Evolutionary conservation across 805 yeast genomes (phyloP).

Genomic region (Clavispora santaluciae): DNA sequence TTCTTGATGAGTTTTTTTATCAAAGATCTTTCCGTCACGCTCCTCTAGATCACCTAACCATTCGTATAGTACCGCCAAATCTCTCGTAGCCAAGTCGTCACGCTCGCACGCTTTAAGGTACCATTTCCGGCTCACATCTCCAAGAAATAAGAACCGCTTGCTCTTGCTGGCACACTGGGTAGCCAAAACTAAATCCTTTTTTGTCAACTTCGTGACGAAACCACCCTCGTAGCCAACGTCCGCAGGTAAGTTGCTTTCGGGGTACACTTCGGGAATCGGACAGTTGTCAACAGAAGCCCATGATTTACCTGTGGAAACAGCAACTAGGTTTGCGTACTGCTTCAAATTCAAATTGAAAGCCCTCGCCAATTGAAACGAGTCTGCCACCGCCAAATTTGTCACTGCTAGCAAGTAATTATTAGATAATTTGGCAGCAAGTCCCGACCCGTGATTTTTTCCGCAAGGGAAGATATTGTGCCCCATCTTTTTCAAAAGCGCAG

Average conservation of each 20-base stretch:
- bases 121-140: slow-evolving; percentile 37
- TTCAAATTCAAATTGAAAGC: slow-evolving; percentile 44
- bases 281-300: slow-evolving; percentile 55
- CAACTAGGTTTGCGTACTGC: slow-evolving; percentile 44
- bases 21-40: slow-evolving; percentile 13
- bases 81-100: slow-evolving; percentile 35
- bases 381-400: slow-evolving; percentile 51
- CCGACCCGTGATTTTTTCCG: slow-evolving; percentile 45
- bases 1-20: slow-evolving; percentile 13
- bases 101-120: slow-evolving; percentile 41
- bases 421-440: slow-evolving; percentile 51
- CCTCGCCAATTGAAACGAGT: slow-evolving; percentile 49
- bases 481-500: slow-evolving; percentile 34
- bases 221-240: slow-evolving; percentile 45
- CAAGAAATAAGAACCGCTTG: slow-evolving; percentile 32
- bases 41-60: slow-evolving; percentile 37
- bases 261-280: slow-evolving; percentile 46
- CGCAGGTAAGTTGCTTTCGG: slow-evolving; percentile 38
- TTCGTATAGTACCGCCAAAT: slow-evolving; percentile 39
- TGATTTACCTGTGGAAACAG: slow-evolving; percentile 49
- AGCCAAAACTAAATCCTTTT: slow-evolving; percentile 42
- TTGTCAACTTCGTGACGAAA: slow-evolving; percentile 43
- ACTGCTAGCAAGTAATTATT: slow-evolving; percentile 51
- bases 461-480: slow-evolving; percentile 47
- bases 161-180: slow-evolving; percentile 32